Conservation (phyloP, 2,329 filamentous ascomycete genomes). For the Xylaria sp. region DNA sequence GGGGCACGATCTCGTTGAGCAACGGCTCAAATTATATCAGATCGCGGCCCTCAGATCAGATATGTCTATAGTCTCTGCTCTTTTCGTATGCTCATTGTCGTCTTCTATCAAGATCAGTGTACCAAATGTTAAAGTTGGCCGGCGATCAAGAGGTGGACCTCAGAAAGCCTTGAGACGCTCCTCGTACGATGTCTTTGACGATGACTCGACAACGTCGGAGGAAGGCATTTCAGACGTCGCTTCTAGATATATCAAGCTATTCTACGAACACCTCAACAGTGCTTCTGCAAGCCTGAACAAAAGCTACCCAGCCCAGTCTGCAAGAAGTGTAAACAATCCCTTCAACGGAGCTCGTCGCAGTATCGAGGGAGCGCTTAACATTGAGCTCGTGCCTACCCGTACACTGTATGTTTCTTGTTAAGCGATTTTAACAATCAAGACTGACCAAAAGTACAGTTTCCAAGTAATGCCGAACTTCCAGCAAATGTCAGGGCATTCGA, state of each 20-base stretch:
- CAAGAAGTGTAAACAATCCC: slow-evolving; percentile 30
- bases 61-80: slow-evolving; percentile 56
- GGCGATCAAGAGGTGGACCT: slow-evolving; percentile 17
- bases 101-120: slow-evolving; percentile 31
- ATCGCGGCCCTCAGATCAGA: slow-evolving; percentile 56
- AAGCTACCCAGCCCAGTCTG: slow-evolving; percentile 3
- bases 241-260: slow-evolving; percentile 37
- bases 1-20: slow-evolving; percentile 46
- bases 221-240: slow-evolving; percentile 1
- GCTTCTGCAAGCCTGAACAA: slow-evolving; percentile 10
- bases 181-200: slow-evolving; percentile 39
- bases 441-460: slow-evolving; percentile 40
- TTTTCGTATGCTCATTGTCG: slow-evolving; percentile 41
- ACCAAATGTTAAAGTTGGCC: slow-evolving; percentile 35
- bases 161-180: slow-evolving; percentile 36
- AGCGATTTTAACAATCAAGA: background rate
- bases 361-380: slow-evolving; percentile 39
- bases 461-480: slow-evolving; percentile 39
- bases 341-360: slow-evolving; percentile 38
- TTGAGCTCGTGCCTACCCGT: slow-evolving; percentile 34
- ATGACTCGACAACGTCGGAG: slow-evolving; percentile 32
- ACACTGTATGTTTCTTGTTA: slow-evolving; percentile 43
- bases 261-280: slow-evolving; percentile 40
- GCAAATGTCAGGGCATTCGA: slow-evolving; percentile 34
- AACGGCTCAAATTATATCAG: slow-evolving; percentile 59